phyloP scores from a whole-genome alignment of 371 early-diverging fungal genomes.

The Rhizopus stolonifer region DNA sequence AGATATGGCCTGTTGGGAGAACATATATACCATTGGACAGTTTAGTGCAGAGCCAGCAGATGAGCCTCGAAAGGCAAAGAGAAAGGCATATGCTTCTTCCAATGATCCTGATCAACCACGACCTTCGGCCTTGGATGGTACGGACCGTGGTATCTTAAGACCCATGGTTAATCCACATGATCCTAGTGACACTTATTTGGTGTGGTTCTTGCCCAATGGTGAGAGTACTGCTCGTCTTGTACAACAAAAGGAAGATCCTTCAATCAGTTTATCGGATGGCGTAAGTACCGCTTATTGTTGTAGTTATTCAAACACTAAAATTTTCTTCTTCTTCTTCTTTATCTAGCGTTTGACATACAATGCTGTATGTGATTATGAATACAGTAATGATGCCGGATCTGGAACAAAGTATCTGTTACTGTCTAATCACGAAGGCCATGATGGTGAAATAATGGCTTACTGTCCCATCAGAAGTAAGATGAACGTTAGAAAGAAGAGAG shows the following conservation, averaged over 20 bases:
- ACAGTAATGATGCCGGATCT: slow-evolving; percentile 36
- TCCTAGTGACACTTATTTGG: slow-evolving; percentile 47
- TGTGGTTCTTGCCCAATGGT: slow-evolving; percentile 49
- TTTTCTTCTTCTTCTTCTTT: background rate
- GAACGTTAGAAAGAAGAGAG: slow-evolving; percentile 43
- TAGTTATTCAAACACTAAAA: background rate
- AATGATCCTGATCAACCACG: slow-evolving; percentile 16
- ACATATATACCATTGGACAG: slow-evolving; percentile 66
- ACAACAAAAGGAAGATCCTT: slow-evolving; percentile 29
- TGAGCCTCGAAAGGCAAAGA: slow-evolving; percentile 33
- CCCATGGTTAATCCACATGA: slow-evolving; percentile 59
- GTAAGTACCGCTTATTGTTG: slow-evolving; percentile 6
- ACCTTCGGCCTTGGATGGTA: slow-evolving; percentile 35
- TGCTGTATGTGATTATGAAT: slow-evolving; percentile 44
- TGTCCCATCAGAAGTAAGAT: slow-evolving; percentile 40
- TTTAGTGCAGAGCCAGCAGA: slow-evolving; percentile 76
- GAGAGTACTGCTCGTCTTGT: slow-evolving; percentile 34
- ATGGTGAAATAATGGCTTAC: slow-evolving; percentile 26
- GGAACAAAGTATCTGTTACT: slow-evolving; percentile 31
- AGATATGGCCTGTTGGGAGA: slow-evolving; percentile 66
- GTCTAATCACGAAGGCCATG: slow-evolving; percentile 24
- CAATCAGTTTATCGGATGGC: slow-evolving; percentile 18
- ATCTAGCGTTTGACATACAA: slow-evolving; percentile 32
- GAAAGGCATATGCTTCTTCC: slow-evolving; percentile 2
- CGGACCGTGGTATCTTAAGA: slow-evolving; percentile 58